These are phyloP conservation scores for Fusarium sp. DNA, from an alignment of 2,329 filamentous ascomycete species.

Conservation along the genomic window DNA sequence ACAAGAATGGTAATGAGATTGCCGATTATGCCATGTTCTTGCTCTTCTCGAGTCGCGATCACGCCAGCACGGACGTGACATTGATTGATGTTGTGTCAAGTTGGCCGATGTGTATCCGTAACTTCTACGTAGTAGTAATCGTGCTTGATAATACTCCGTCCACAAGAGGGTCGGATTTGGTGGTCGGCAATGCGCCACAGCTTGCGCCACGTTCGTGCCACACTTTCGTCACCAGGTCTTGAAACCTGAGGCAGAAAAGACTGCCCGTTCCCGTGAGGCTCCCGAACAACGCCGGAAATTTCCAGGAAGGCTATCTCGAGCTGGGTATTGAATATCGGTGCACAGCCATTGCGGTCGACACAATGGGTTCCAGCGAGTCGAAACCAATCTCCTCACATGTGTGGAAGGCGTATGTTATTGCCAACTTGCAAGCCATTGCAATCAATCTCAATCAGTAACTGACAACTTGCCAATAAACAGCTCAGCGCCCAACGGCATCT, in stretches of 20 bases:
- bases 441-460: constrained; percentile 25
- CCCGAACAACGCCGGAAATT: constrained; percentile 52
- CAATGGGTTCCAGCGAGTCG: constrained; percentile 68
- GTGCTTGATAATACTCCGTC: background rate
- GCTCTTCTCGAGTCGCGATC: constrained; percentile 9
- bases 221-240: background rate
- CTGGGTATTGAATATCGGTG: constrained; percentile 44
- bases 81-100: constrained; percentile 1
- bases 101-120: background rate
- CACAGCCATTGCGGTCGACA: constrained; percentile 54
- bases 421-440: background rate
- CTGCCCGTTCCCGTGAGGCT: constrained; percentile 47
- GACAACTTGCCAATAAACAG: constrained; percentile 48
- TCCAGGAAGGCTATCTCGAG: constrained; percentile 48
- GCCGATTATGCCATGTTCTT: constrained; percentile 23
- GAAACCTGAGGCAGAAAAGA: constrained; percentile 49
- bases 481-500: constrained; percentile 68
- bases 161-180: constrained; percentile 2
- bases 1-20: constrained; percentile 1
- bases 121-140: background rate
- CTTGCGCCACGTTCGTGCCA: background rate
- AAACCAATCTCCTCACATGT: constrained; percentile 59
- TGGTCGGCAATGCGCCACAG: constrained; percentile 18
- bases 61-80: constrained; percentile 11
- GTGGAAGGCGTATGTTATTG: constrained; percentile 66